Evolutionary conservation across 345 rosid species (phyloP), one percentile per base, ranked within the genome.

Genomic region (Camelina hispida): DNA sequence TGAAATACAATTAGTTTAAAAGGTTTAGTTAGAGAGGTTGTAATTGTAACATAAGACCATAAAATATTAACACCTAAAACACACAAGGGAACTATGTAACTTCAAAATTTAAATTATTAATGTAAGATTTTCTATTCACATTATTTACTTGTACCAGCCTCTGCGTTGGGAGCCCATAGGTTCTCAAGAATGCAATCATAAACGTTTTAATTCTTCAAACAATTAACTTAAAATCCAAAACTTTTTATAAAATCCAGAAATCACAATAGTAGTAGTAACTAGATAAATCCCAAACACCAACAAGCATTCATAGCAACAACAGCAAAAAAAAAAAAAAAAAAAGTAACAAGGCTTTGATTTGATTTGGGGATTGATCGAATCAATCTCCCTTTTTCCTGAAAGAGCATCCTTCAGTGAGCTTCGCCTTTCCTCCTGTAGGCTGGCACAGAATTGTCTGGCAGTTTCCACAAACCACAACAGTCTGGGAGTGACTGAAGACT

Each of bases 381-480:
- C 65, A 87, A 47, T 80, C 87, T n/a, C 84, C 80, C 82, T 87
- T 87, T 76, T 47, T 87, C 85, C 95, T 81, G 81, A 86, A 89
- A 47, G 90, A 85, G 81, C 95, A 89, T 30, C 90, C 95, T 76
- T 89, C 92, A 0, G 88, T 86, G 67, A 89, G 90, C 37, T 79
- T 81, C 0, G 92, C 92, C 9, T 82, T 84, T 35, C 92, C 95
- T 69, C 95, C 90, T 5, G 90, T 89, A 22, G 95, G 95, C 78
- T 86, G 89, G 87, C 92, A 86, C 3, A 89, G 58, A 46, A 89
- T 85, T 9, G 90, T 80, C 86, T 89, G 92, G 83, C 95, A 89
- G 80, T 85, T 89, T 18, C 89, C 86, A 1, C 95, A 87, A 0
- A 87, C 87, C 68, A 89, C 95, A 66, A 86, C 90, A 0, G 95